Evolutionary conservation across 805 yeast species (phyloP), one percentile per base, ranked within the genome.

Genomic region (Pichia phayaonensis): DNA sequence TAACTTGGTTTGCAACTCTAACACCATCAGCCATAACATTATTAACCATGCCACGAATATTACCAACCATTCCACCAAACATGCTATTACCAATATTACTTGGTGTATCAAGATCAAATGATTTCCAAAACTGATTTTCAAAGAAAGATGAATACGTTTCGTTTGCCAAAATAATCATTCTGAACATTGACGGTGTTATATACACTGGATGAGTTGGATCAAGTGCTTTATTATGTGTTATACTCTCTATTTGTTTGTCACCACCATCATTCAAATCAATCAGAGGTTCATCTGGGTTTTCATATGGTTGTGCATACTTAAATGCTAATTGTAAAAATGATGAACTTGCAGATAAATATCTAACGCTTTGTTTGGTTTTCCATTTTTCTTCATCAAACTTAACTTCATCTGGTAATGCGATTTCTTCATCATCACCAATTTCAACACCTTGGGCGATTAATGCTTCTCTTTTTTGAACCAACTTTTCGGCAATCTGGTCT

Each of bases 131-230:
- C 0, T 90, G 84, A 24, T 73, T 71, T 15, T 87, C 74, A 68
- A 94, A 94, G 54, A 92, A 80, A 40, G 85, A 72, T 65, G 94
- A 98, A 58, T 89, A 85, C 0, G 97, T 86, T 61, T 90, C 98
- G 64, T 90, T 97, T 0, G 98, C 97, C 7, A 92, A 71, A 7
- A 94, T 71, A 1, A 94, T 95, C 99, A 92, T 92, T 54, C 98
- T 73, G 69, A 92, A 92, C 0, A 96, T 90, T 0, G 98, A 88
- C 18, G 89, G 70, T 48, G 85, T 86, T 47, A 90, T 74, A 51
- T 71, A 80, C 11, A 84, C 80, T 1, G 96, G 95, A 31, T 83
- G 78, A 31, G 77, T 74, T 3, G 96, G 96, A 61, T 89, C 87
- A 39, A 89, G 69, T 0, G 96, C 96, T 5, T 81, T 87, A 61